Conservation (phyloP, 2,329 filamentous ascomycete genomes). For the Phialophora expanda region DNA sequence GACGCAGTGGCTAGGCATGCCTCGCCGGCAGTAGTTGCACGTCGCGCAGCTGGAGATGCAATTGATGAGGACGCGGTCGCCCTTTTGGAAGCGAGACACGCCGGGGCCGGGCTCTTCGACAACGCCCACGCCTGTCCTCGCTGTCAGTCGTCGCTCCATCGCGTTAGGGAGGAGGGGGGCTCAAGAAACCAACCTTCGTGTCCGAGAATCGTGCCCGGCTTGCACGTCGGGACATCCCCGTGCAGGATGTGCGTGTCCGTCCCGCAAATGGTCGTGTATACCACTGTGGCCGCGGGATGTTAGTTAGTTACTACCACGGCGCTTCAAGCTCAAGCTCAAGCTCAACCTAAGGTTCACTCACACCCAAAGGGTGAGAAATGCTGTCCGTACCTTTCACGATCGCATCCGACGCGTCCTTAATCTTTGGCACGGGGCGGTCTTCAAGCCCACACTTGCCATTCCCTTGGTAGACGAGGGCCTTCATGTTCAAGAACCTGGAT, state of each 20-base stretch:
- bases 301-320: background rate
- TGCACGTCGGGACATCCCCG: constrained; percentile 58
- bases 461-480: constrained; percentile 54
- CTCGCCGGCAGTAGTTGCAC: constrained; percentile 58
- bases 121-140: constrained; percentile 49
- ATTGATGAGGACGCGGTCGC: constrained; percentile 59
- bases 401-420: constrained; percentile 55
- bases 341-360: too few relatives aligned
- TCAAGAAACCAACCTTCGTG: constrained; percentile 53
- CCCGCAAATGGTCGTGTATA: constrained; percentile 59
- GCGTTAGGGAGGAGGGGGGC: too few relatives aligned
- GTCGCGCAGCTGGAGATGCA: constrained; percentile 59
- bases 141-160: background rate
- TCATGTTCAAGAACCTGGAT: constrained; percentile 45
- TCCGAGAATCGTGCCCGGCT: constrained; percentile 56
- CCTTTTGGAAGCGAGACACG: constrained; percentile 54
- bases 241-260: constrained; percentile 63
- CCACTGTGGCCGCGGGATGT: constrained; percentile 39
- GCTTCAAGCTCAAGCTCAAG: background rate
- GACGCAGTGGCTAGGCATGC: constrained; percentile 60
- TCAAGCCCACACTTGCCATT: constrained; percentile 46
- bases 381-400: constrained; percentile 48
- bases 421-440: constrained; percentile 51
- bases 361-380: background rate
- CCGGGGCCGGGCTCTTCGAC: constrained; percentile 53